Conservation (phyloP, 1,284 basidiomycete genomes). For the Ustanciosporium gigantosporum region DNA sequence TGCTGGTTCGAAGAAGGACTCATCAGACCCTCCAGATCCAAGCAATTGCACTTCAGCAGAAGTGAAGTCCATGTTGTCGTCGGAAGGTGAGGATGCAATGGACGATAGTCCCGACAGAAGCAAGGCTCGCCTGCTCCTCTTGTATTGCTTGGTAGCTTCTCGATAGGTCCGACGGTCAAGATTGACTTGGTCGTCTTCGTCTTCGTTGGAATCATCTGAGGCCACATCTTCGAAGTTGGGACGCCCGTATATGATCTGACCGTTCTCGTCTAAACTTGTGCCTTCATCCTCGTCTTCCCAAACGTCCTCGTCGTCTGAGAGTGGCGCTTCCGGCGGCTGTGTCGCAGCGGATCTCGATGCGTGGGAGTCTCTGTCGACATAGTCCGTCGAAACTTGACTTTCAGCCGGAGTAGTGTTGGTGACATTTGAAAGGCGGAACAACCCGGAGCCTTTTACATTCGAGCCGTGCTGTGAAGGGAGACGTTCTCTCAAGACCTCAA, state of each 20-base stretch:
- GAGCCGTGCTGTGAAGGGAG: too few relatives aligned
- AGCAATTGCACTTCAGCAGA: too few relatives aligned
- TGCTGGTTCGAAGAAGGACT: neutral
- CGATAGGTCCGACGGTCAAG: slow-evolving; percentile 25
- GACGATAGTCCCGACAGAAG: slow-evolving; percentile 32
- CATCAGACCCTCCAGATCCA: too few relatives aligned
- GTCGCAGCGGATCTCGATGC: too few relatives aligned
- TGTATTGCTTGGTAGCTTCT: slow-evolving; percentile 35
- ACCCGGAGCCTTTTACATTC: too few relatives aligned
- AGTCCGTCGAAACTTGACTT: too few relatives aligned
- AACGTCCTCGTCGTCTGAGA: slow-evolving; percentile 39
- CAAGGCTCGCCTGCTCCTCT: slow-evolving; percentile 33
- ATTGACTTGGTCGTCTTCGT: slow-evolving; percentile 11
- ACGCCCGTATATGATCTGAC: slow-evolving; percentile 19
- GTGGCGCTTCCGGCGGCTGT: neutral
- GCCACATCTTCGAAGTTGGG: slow-evolving; percentile 17
- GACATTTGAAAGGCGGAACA: too few relatives aligned
- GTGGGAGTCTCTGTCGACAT: too few relatives aligned
- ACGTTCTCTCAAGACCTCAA: too few relatives aligned
- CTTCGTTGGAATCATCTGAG: slow-evolving; percentile 23
- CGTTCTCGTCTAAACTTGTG: slow-evolving; percentile 16
- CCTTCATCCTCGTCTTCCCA: slow-evolving; percentile 36
- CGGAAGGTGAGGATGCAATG: slow-evolving; percentile 23
- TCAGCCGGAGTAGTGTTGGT: too few relatives aligned
- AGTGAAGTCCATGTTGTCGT: slow-evolving; percentile 9